These are phyloP conservation scores for Asterella californica DNA, from an alignment of 225 moss, liverwort and hornwort genomes.

Conservation along the genomic window DNA sequence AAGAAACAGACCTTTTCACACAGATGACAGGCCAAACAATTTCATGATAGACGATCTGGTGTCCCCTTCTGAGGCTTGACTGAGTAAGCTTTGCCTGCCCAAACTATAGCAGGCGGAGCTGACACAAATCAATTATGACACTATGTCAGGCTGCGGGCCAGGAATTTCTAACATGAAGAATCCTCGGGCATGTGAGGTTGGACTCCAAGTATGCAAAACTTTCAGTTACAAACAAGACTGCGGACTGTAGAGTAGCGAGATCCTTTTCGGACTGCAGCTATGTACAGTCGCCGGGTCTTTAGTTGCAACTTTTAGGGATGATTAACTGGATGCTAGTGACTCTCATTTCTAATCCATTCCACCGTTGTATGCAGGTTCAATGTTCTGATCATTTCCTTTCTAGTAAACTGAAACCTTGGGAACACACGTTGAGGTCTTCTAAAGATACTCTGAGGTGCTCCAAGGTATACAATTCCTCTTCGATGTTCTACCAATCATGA, in stretches of 20 bases:
- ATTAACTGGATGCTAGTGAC: no score
- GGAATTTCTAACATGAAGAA: constrained; percentile 19
- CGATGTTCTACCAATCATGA: neutral
- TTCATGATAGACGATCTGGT: neutral
- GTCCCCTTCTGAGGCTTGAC: neutral
- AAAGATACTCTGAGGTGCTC: constrained; percentile 19
- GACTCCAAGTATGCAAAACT: neutral
- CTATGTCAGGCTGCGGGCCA: constrained; percentile 6
- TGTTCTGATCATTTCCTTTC: neutral
- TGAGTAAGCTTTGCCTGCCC: neutral
- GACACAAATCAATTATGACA: constrained; percentile 26
- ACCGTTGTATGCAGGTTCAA: constrained; percentile 22
- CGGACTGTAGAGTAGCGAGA: neutral
- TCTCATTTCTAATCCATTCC: neutral
- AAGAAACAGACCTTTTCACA: neutral
- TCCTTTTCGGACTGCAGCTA: neutral
- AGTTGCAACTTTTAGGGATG: no score
- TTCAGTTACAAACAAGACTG: neutral
- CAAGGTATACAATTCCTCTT: constrained; percentile 13
- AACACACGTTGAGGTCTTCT: constrained; percentile 27
- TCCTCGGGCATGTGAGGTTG: constrained; percentile 27
- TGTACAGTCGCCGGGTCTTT: no score
- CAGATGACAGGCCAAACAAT: neutral
- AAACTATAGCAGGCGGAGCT: constrained; percentile 10
- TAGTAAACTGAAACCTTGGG: constrained; percentile 27